Conservation (phyloP, 345 rosid genomes). For the Pelargonium nanum region DNA sequence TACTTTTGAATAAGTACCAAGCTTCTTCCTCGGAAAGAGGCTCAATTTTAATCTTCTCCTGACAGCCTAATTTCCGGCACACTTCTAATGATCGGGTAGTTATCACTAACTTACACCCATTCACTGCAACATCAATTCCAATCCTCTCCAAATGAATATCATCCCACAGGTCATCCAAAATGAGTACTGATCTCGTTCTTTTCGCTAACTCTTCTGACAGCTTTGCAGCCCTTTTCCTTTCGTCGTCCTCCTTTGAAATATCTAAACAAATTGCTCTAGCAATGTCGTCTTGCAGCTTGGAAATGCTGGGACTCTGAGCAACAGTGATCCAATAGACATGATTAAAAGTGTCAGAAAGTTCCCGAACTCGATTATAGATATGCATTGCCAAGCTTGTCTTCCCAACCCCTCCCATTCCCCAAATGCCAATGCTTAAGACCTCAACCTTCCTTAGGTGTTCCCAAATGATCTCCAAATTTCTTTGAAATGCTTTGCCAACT, state of each 20-base stretch:
- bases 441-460: not conserved
- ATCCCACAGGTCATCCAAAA: not conserved
- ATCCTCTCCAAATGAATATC: not conserved
- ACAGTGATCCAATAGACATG: not conserved
- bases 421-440: not conserved
- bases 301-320: not conserved
- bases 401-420: not conserved
- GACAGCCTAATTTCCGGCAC: conserved; percentile 7
- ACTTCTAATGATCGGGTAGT: conserved; percentile 14
- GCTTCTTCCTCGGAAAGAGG: conserved; percentile 10
- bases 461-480: not conserved
- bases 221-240: not conserved
- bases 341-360: not conserved
- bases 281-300: not conserved
- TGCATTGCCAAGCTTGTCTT: not conserved
- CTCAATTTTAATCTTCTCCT: not conserved
- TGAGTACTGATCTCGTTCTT: not conserved
- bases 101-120: conserved; percentile 15
- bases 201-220: not conserved
- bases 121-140: conserved; percentile 5
- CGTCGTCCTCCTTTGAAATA: not conserved
- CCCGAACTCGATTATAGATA: not conserved
- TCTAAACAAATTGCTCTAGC: not conserved
- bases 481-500: too few species aligned
- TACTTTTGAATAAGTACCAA: conserved; percentile 5